Conservation (phyloP, 106 monocot genomes). For the Phalaenopsis equestris region DNA sequence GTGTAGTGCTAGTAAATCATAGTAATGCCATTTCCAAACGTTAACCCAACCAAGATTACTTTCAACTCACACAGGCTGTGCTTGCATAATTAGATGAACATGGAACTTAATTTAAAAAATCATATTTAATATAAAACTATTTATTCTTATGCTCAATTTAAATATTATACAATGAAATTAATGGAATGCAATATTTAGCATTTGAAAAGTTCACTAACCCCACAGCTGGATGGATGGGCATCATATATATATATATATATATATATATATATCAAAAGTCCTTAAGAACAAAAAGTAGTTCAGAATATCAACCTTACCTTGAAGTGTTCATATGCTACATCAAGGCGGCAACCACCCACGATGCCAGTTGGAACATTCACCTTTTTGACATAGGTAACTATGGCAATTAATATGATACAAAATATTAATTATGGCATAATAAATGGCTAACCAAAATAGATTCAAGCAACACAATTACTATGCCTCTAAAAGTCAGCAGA, state of each 20-base stretch:
- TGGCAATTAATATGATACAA: background rate
- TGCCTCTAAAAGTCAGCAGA: background rate
- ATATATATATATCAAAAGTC: background rate
- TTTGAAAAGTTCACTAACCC: background rate
- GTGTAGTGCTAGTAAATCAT: background rate
- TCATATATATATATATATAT: background rate
- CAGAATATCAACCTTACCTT: conserved; percentile 42
- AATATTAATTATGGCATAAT: conserved; percentile 4
- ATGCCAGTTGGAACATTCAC: conserved; percentile 80
- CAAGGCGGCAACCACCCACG: conserved; percentile 95
- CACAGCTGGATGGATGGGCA: too few relatives aligned
- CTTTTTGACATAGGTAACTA: conserved; percentile 76
- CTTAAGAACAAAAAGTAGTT: background rate
- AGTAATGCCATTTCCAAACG: background rate
- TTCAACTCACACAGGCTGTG: background rate
- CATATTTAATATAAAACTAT: background rate
- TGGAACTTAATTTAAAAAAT: background rate
- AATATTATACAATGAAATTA: background rate
- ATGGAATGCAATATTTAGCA: background rate
- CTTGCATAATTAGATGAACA: background rate
- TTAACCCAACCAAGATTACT: background rate
- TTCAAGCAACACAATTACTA: background rate
- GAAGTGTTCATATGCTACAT: conserved; percentile 89
- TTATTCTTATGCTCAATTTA: background rate
- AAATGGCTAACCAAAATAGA: background rate